Base-by-base conservation (phyloP, 441 rosid genomes). In the Biscutella auriculata region DNA sequence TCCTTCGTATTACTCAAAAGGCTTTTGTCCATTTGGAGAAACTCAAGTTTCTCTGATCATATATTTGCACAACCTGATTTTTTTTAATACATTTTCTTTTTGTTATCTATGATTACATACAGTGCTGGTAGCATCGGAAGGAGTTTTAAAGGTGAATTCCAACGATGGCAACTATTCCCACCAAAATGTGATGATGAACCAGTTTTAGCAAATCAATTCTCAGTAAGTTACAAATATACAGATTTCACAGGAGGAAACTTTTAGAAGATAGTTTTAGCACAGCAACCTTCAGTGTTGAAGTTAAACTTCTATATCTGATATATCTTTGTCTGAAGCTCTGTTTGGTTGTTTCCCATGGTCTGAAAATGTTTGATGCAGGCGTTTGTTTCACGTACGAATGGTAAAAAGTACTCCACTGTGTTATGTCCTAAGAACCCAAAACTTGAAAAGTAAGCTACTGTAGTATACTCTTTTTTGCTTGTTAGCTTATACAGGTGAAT, bases 51-150 rank as follows among this genome's bases (percentile, higher is more conserved):
- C 37, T 12, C 1, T 35, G 8, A 27, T 28, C n/a, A 49, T 50
- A n/a, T n/a, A n/a, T n/a, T n/a, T n/a, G n/a, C n/a, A n/a, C n/a
- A n/a, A n/a, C n/a, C n/a, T n/a, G n/a, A n/a, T n/a, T n/a, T n/a
- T n/a, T n/a, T n/a, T 29, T 2, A 15, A 26, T 29, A 19, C 5
- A n/a, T n/a, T n/a, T n/a, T n/a, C n/a, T n/a, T n/a, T 37, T 11
- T 13, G 9, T 9, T 12, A 4, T 2, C 2, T 14, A 5, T 37
- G 32, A 15, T 27, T 57, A 32, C 33, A 12, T 32, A 40, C 56
- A 80, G 85, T 58, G 66, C 72, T 64, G 85, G 85, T 47, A 78
- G 85, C 68, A 81, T 81, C 28, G 85, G 85, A 66, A 78, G 85
- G 52, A 74, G 79, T 70, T 76, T 67, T 57, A 72, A 60, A 63